Evolutionary conservation across 2,329 filamentous ascomycete genomes (phyloP).

Genomic region (Hyphodiscus sp.): DNA sequence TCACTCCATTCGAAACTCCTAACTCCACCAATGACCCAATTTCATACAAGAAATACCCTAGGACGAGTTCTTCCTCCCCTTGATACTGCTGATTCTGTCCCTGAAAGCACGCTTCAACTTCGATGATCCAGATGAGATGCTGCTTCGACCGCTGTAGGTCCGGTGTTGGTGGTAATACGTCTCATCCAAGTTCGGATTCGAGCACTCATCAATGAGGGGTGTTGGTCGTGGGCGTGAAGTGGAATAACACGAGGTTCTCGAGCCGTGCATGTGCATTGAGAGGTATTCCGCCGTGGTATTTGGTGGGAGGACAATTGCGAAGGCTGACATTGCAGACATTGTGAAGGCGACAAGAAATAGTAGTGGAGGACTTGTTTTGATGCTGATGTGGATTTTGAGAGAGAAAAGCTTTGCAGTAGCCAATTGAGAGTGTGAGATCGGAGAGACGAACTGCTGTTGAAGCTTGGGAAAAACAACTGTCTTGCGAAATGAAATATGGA

Average conservation of each 20-base stretch:
- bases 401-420: not conserved
- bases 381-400: not conserved
- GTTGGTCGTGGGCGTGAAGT: not conserved
- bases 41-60: not conserved
- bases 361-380: not conserved
- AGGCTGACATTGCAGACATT: not conserved
- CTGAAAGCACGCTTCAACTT: not conserved
- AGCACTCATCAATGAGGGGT: not conserved
- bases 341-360: not conserved
- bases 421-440: not conserved
- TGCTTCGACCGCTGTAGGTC: not conserved
- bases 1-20: too few species aligned
- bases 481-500: not conserved
- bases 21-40: too few species aligned
- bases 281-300: not conserved
- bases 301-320: not conserved
- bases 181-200: not conserved
- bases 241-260: not conserved
- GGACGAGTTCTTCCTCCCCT: not conserved
- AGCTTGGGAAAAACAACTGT: not conserved
- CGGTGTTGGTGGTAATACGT: not conserved
- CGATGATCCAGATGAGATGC: not conserved
- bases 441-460: not conserved
- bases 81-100: not conserved
- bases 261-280: not conserved